Conservation (phyloP, 2,329 filamentous ascomycete species). For the Colletotrichum cuscutae region DNA sequence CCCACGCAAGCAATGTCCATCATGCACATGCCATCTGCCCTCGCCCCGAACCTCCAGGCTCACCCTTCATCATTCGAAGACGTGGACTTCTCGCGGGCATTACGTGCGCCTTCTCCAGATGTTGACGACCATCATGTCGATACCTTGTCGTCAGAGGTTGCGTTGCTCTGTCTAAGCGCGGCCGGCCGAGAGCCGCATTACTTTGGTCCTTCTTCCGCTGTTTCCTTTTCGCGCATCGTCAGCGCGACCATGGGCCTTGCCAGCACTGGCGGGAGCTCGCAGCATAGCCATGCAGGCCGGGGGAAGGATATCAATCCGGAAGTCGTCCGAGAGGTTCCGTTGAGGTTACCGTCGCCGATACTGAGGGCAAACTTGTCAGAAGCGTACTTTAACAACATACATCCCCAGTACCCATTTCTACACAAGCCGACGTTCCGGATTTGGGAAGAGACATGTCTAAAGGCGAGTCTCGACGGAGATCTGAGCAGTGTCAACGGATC, state of each 20-base stretch:
- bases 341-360: slow-evolving; percentile 34
- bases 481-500: neutral
- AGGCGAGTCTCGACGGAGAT: slow-evolving; percentile 1
- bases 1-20: neutral
- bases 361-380: slow-evolving; percentile 37
- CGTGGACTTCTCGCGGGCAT: neutral
- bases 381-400: slow-evolving; percentile 50
- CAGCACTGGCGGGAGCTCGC: slow-evolving; percentile 20
- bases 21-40: neutral
- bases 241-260: slow-evolving; percentile 38
- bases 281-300: slow-evolving; percentile 11
- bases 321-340: neutral
- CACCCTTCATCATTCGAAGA: neutral
- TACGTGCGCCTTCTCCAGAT: slow-evolving; percentile 6
- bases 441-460: slow-evolving; percentile 43
- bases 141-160: slow-evolving; percentile 43
- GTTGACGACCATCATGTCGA: slow-evolving; percentile 32
- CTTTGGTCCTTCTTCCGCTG: slow-evolving; percentile 48
- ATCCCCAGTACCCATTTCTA: slow-evolving; percentile 50
- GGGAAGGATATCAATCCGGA: neutral
- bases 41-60: neutral
- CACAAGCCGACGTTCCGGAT: slow-evolving; percentile 45
- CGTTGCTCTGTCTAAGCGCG: slow-evolving; percentile 43
- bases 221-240: slow-evolving; percentile 45
- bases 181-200: slow-evolving; percentile 49